Evolutionary conservation across 2,329 filamentous ascomycete species (phyloP).

Genomic region (Pseudogymnoascus sp.): DNA sequence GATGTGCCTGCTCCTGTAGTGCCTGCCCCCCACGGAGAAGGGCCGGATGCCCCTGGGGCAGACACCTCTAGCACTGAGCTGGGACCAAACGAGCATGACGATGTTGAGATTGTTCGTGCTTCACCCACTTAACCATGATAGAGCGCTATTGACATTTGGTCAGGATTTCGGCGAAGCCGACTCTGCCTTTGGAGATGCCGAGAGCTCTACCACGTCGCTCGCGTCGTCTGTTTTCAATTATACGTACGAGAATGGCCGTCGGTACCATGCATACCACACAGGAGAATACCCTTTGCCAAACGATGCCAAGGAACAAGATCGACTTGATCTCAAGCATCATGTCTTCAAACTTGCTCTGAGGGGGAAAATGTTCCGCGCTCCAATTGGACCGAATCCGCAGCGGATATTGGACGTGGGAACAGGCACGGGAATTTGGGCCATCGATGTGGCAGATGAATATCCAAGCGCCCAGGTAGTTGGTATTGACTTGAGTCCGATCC

Average conservation of each 20-base stretch:
- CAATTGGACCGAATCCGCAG: slow-evolving; percentile 20
- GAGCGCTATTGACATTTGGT: not conserved
- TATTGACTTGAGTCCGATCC: slow-evolving; percentile 22
- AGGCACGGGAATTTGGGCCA: slow-evolving; percentile 35
- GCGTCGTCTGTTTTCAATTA: slow-evolving; percentile 17
- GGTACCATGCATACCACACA: slow-evolving; percentile 27
- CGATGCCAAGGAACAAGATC: slow-evolving; percentile 24
- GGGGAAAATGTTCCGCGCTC: slow-evolving; percentile 22
- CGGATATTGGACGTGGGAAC: slow-evolving; percentile 27
- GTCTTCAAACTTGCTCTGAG: slow-evolving; percentile 20
- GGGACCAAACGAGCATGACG: not conserved
- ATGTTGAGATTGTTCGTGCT: slow-evolving; percentile 4
- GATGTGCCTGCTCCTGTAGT: not conserved
- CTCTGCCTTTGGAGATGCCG: slow-evolving; percentile 2
- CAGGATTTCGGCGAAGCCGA: slow-evolving; percentile 8
- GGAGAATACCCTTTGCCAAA: slow-evolving; percentile 29
- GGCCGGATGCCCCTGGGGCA: not conserved
- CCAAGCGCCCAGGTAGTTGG: slow-evolving; percentile 20
- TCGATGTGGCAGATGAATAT: slow-evolving; percentile 22
- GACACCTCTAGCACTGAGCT: not conserved
- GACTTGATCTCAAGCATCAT: slow-evolving; percentile 21
- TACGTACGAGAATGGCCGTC: slow-evolving; percentile 20
- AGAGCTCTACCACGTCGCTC: slow-evolving; percentile 13
- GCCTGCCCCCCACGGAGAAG: not conserved
- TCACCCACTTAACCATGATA: not conserved